Percentiles rank a stretch among this genome's conserved stretches.
Evolutionary conservation across 441 rosid species (phyloP).

Genomic region (Erysimum pusillum): DNA sequence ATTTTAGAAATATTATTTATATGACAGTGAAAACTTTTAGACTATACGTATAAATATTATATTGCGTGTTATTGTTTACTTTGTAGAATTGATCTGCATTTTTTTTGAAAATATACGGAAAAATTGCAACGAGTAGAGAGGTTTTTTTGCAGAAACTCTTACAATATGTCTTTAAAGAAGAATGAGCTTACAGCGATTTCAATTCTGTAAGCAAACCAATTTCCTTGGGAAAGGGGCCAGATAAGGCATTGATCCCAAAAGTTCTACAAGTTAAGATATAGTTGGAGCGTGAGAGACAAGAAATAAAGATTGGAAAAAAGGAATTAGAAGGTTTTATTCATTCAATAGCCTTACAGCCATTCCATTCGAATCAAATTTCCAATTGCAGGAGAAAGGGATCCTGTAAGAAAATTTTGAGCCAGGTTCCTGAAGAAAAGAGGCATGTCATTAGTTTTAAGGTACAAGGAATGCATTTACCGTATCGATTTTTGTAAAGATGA

Average conservation of each 20-base stretch:
- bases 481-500: no score
- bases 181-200: constrained; percentile 56
- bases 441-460: no score
- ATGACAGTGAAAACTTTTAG: no score
- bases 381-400: constrained; percentile 43
- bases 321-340: not conserved
- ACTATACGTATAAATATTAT: no score
- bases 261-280: constrained; percentile 22
- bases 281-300: not conserved
- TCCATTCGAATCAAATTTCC: constrained; percentile 44
- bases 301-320: not conserved
- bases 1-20: no score
- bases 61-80: no score
- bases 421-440: constrained; percentile 26
- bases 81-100: no score
- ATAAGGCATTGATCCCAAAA: constrained; percentile 42
- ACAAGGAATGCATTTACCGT: no score
- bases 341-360: constrained; percentile 34
- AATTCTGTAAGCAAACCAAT: constrained; percentile 66
- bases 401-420: constrained; percentile 32
- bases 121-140: no score
- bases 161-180: no score
- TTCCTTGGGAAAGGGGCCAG: constrained; percentile 73
- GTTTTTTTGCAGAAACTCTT: no score
- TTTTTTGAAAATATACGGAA: no score